Evolutionary conservation across 306 rosid genomes (phyloP), one percentile per base, ranked within the genome.

Genomic region (Acacia crassicarpa): DNA sequence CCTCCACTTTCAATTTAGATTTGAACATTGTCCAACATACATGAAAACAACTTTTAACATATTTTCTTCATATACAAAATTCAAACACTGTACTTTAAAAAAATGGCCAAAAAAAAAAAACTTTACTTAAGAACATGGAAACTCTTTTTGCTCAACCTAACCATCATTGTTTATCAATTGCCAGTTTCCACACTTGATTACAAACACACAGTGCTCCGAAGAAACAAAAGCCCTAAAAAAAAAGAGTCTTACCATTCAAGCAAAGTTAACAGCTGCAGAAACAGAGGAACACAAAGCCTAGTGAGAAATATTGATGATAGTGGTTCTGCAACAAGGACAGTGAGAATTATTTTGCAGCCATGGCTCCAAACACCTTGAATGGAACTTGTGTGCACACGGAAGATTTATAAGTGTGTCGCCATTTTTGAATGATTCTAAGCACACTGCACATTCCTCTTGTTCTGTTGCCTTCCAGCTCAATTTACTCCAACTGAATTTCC

Each of bases 321-420:
- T 78, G 81, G 70, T 83, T 76, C 93, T 82, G 76, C 95, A 91
- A 38, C 93, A 91, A 23, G 95, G 95, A 83, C 95, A 91, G n/a
- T 86, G 86, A 14, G 84, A 66, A 61, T 85, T 88, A 54, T 83
- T 79, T 62, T 83, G 78, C 1, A 91, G 85, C 95, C 95, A 91
- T 53, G 95, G 95, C 23, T 85, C 81, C 78, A 91, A 65, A 40
- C 95, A 91, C 1, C 70, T 59, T 51, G 85, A 84, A 25, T 91
- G 95, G 84, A 91, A 91, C 85, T 78, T 85, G 40, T 91, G 93
- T 6, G 91, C 89, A 33, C 95, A 91, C 8, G 91, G 93, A 61
- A 89, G 87, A 78, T 82, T 88, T 77, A 82, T 76, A 54, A 91
- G 72, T 3, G 77, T 81, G 81, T 91, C 88, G 22, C 80, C 81